Percentiles rank a stretch among this genome's conserved stretches.
Conservation (phyloP, 106 monocot genomes). For the Acorus gramineus region DNA sequence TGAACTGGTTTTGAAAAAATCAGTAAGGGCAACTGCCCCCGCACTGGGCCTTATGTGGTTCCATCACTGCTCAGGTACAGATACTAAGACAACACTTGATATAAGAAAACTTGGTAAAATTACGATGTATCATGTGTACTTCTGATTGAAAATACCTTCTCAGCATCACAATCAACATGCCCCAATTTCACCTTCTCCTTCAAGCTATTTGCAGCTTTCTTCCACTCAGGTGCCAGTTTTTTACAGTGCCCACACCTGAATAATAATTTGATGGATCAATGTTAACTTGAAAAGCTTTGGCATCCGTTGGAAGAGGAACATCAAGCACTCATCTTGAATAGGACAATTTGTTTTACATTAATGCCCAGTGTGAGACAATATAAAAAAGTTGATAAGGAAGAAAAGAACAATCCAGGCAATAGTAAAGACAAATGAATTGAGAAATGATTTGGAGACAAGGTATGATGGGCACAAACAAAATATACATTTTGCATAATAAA, state of each 20-base stretch:
- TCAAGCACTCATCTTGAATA: too few relatives aligned
- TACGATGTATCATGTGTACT: not conserved
- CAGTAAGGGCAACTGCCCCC: too few relatives aligned
- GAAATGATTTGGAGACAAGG: not conserved
- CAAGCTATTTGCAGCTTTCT: constrained; percentile 82
- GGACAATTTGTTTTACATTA: too few relatives aligned
- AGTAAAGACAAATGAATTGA: not conserved
- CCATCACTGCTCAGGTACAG: too few relatives aligned
- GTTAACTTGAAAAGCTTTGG: too few relatives aligned
- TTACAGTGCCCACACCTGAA: constrained; percentile 98
- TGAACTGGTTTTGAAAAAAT: too few relatives aligned
- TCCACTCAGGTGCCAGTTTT: constrained; percentile 98
- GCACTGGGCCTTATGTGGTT: too few relatives aligned
- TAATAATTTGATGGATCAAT: not conserved
- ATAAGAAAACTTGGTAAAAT: not conserved
- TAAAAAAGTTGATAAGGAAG: not conserved
- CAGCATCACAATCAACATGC: constrained; percentile 95
- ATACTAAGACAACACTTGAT: too few relatives aligned
- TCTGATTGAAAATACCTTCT: constrained; percentile 45
- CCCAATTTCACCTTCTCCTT: constrained; percentile 94
- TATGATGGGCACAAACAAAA: too few relatives aligned
- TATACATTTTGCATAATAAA: too few relatives aligned
- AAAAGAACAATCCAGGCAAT: not conserved
- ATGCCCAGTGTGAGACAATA: too few relatives aligned
- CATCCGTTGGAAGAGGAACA: too few relatives aligned